Base-by-base conservation (phyloP, 2,329 filamentous ascomycete species). In the Ceratocystis destructans region DNA sequence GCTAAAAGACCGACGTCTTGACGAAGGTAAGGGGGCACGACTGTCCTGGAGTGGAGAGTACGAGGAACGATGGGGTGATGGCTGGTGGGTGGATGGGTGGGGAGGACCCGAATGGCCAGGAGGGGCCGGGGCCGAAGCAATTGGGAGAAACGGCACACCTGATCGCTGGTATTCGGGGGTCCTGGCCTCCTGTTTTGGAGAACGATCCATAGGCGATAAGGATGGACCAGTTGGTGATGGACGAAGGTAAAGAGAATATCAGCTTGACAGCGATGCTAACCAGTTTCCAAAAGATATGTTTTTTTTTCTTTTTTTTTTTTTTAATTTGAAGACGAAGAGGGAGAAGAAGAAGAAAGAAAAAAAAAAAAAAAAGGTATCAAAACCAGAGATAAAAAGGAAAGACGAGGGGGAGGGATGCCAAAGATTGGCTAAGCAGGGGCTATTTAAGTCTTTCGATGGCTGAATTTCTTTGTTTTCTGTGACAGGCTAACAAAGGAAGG, bases 151-250 rank as follows among this genome's bases (percentile, higher is more conserved):
- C 17, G 46, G 46, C n/a, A 48, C 62, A 2, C 46, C 50, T 64
- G 48, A 64, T 64, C 62, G 45, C 46, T 48, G 53, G 62, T 64
- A 46, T 46, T 46, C 50, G 28, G 64, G 64, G 48, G 64, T 61
- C 28, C 45, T 64, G 44, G 53, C 53, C 64, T 65, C 64, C 57
- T 50, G 31, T 25, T 65, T 65, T n/a, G 64, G 64, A 46, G 53
- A 48, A 45, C 48, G 44, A 59, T 61, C 64, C 64, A 65, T 65
- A 63, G 20, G 62, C 62, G 25, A 41, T n/a, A 22, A 41, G 17
- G 53, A 31, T 17, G 53, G 53, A 57, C 28, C 28, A 17, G 53
- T 31, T 25, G 7, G 25, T 20, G 20, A 25, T 53, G 48, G 12
- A n/a, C 7, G 48, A 25, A 25, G 48, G 20, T 10, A 37, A 25